phyloP scores from a whole-genome alignment of 2,329 filamentous ascomycete genomes.

The Colletotrichum sp. region DNA sequence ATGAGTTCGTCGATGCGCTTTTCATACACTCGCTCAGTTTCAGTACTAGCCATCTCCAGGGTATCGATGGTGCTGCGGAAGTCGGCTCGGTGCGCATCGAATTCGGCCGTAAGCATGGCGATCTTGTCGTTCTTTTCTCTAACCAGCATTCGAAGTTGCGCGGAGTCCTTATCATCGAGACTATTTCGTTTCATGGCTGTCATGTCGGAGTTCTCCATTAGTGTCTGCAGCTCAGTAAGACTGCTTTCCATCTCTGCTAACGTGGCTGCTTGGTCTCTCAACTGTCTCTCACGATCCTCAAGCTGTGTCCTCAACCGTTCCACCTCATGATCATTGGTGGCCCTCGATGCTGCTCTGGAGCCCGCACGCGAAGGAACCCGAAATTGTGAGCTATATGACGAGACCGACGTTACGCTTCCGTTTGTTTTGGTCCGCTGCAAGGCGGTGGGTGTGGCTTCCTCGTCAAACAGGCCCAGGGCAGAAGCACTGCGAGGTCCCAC shows the following conservation, averaged over 20 bases:
- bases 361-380: constrained; percentile 54
- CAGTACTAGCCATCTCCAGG: constrained; percentile 90
- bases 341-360: constrained; percentile 39
- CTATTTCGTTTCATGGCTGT: constrained; percentile 48
- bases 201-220: constrained; percentile 67
- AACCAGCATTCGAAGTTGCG: constrained; percentile 80
- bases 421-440: constrained; percentile 58
- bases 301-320: constrained; percentile 75
- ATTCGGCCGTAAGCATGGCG: constrained; percentile 88
- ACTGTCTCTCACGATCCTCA: constrained; percentile 82
- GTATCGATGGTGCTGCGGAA: constrained; percentile 98
- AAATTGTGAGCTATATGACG: constrained; percentile 58
- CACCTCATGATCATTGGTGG: constrained; percentile 71
- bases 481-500: constrained; percentile 64
- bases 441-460: constrained; percentile 62
- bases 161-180: constrained; percentile 72
- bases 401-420: constrained; percentile 58
- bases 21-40: constrained; percentile 96
- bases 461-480: constrained; percentile 60
- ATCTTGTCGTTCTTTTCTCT: constrained; percentile 98
- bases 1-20: constrained; percentile 87
- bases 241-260: constrained; percentile 90
- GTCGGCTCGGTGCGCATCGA: constrained; percentile 92
- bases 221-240: constrained; percentile 74
- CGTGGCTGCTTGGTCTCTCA: constrained; percentile 85